A percentile compares a stretch with the other conserved stretches of the same genome.
These are phyloP conservation scores for Ophiostoma quercus DNA, from an alignment of 2,329 filamentous ascomycete species.

Conservation along the genomic window DNA sequence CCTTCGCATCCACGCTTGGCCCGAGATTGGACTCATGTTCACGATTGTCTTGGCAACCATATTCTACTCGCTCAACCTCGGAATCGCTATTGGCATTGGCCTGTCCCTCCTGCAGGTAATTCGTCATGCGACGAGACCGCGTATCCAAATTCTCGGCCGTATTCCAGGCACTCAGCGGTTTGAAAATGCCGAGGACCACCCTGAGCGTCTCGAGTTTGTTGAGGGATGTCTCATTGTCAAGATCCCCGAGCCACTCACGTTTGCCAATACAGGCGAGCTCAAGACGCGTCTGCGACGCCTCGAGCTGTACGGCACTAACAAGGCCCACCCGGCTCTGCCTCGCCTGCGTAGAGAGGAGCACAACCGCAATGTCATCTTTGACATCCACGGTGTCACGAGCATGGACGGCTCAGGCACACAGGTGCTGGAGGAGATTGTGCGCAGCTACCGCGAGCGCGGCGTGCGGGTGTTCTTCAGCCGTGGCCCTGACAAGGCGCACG, in stretches of 20 bases:
- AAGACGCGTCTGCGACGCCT: conserved; percentile 77
- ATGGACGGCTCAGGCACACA: conserved; percentile 92
- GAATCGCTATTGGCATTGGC: conserved; percentile 90
- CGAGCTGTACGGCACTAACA: conserved; percentile 82
- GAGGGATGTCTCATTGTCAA: conserved; percentile 94
- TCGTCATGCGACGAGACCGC: conserved; percentile 80
- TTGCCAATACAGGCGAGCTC: conserved; percentile 91
- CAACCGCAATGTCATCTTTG: conserved; percentile 91
- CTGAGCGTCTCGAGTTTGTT: conserved; percentile 74
- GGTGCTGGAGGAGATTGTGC: conserved; percentile 84
- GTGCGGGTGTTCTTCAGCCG: conserved; percentile 72
- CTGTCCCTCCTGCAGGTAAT: conserved; percentile 86
- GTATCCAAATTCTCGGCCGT: conserved; percentile 92
- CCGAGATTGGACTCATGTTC: conserved; percentile 78
- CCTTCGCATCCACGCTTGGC: conserved; percentile 75
- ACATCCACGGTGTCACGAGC: conserved; percentile 93
- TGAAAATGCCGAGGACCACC: conserved; percentile 73
- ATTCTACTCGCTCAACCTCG: conserved; percentile 88
- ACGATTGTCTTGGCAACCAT: conserved; percentile 89
- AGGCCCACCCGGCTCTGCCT: conserved; percentile 82
- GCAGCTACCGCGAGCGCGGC: conserved; percentile 67
- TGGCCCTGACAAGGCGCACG: conserved; percentile 44
- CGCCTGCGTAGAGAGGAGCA: conserved; percentile 69
- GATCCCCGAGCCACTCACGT: conserved; percentile 93
- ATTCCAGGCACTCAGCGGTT: conserved; percentile 78